A percentile compares a stretch with the other conserved stretches of the same genome.
These are phyloP conservation scores for Pichia inconspicua DNA, from an alignment of 1,139 yeast genomes.

Conservation along the genomic window DNA sequence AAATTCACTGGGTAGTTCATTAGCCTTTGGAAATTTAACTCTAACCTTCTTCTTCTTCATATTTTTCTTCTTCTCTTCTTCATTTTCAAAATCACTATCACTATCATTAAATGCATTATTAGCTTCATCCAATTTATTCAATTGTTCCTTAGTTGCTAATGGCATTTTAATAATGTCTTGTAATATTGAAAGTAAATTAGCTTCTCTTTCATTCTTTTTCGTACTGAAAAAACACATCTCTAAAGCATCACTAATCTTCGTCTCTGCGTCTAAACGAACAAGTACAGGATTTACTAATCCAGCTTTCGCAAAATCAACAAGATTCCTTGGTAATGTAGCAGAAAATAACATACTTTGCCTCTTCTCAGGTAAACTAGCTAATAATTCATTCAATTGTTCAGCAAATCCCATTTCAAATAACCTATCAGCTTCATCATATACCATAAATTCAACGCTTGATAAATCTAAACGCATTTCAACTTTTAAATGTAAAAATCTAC, in stretches of 20 bases:
- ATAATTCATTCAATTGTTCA: conserved; percentile 83
- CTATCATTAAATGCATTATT: conserved; percentile 38
- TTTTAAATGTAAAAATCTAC: conserved; percentile 89
- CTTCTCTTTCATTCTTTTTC: conserved; percentile 84
- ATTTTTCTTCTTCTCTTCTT: conserved; percentile 18
- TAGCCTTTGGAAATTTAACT: conserved; percentile 63
- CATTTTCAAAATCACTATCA: conserved; percentile 44
- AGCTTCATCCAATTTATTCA: conserved; percentile 42
- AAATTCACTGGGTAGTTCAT: conserved; percentile 70
- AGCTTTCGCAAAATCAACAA: conserved; percentile 96
- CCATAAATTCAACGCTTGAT: conserved; percentile 76
- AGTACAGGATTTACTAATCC: conserved; percentile 88
- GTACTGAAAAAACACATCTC: conserved; percentile 84
- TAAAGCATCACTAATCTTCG: conserved; percentile 80
- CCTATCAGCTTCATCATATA: conserved; percentile 97
- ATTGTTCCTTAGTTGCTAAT: conserved; percentile 58
- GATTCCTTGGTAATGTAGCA: conserved; percentile 86
- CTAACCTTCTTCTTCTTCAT: conserved; percentile 32
- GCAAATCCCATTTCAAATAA: conserved; percentile 96
- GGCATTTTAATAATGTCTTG: conserved; percentile 87
- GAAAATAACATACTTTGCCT: conserved; percentile 88
- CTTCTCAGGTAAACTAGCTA: conserved; percentile 71
- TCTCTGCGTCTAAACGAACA: conserved; percentile 86
- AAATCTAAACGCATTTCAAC: conserved; percentile 91
- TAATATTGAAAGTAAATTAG: conserved; percentile 63